Evolutionary conservation across 2,329 filamentous ascomycete genomes (phyloP).

Genomic region (Colletotrichum somersetense): DNA sequence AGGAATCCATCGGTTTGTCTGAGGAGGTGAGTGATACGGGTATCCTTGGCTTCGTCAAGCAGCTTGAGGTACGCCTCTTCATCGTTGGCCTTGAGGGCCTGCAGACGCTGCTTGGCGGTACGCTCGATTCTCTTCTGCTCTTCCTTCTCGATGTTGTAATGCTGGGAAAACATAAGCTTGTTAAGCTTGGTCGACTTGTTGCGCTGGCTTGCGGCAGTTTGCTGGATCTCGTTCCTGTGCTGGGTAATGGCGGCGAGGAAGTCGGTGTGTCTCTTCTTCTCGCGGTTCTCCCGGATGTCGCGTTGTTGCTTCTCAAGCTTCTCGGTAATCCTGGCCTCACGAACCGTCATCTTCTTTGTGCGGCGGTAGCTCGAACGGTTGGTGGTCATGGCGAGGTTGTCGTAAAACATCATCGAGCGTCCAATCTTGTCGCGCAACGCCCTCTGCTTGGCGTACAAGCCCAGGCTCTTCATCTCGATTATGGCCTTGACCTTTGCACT

Average conservation of each 20-base stretch:
- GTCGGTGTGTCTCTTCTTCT: conserved; percentile 97
- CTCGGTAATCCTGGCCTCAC: conserved; percentile 96
- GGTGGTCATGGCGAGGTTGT: conserved; percentile 96
- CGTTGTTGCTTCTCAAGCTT: conserved; percentile 99
- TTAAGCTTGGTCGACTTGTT: conserved; percentile 87
- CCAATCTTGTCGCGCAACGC: conserved; percentile 88
- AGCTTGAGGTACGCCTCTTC: conserved; percentile 99
- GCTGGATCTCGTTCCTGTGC: conserved; percentile 83
- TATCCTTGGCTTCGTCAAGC: conserved; percentile 98
- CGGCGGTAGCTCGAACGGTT: conserved; percentile 92
- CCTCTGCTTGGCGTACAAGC: conserved; percentile 89
- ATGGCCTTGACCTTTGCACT: conserved; percentile 88
- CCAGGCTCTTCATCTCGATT: conserved; percentile 94
- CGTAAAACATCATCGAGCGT: conserved; percentile 92
- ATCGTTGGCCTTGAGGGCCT: conserved; percentile 98
- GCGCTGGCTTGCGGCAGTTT: conserved; percentile 74
- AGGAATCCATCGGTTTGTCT: conserved; percentile 98
- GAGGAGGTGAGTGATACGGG: conserved; percentile 96
- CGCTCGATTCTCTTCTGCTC: conserved; percentile 98
- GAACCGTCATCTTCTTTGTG: conserved; percentile 96
- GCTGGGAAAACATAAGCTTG: conserved; percentile 88
- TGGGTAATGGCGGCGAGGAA: conserved; percentile 89
- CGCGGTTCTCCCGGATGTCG: conserved; percentile 92
- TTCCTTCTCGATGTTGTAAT: conserved; percentile 98
- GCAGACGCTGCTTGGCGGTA: conserved; percentile 98